Percentiles rank a stretch among this genome's conserved stretches.
These are phyloP conservation scores for Priceomyces castillae DNA, from an alignment of 805 yeast species.

Conservation along the genomic window DNA sequence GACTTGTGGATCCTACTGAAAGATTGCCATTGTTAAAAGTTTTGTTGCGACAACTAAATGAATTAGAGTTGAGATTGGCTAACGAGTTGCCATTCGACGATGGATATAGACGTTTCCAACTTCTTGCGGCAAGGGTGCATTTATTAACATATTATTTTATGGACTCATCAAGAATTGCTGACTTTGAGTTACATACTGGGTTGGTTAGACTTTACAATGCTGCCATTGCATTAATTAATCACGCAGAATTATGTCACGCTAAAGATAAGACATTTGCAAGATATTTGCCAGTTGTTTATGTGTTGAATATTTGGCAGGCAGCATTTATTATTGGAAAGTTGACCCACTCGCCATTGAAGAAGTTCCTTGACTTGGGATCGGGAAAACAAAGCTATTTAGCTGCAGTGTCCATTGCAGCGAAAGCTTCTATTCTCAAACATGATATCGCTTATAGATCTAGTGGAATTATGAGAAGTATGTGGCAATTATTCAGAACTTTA, in stretches of 20 bases:
- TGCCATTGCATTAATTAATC: slow-evolving; percentile 66
- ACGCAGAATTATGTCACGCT: slow-evolving; percentile 59
- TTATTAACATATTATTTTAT: slow-evolving; percentile 77
- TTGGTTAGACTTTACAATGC: slow-evolving; percentile 77
- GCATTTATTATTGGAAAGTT: slow-evolving; percentile 79
- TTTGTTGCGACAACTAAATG: slow-evolving; percentile 69
- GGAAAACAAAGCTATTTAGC: slow-evolving; percentile 69
- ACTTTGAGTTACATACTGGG: slow-evolving; percentile 67
- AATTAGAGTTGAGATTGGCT: slow-evolving; percentile 58
- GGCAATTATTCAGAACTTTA: slow-evolving; percentile 79
- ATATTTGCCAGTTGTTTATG: slow-evolving; percentile 80
- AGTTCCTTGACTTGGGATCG: slow-evolving; percentile 61
- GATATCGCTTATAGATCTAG: slow-evolving; percentile 92
- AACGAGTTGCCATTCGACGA: slow-evolving; percentile 47
- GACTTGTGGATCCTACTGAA: slow-evolving; percentile 65
- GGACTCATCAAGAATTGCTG: slow-evolving; percentile 52
- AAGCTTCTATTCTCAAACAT: slow-evolving; percentile 83
- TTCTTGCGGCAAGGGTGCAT: slow-evolving; percentile 77
- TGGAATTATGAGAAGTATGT: slow-evolving; percentile 90
- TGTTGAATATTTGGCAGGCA: slow-evolving; percentile 87
- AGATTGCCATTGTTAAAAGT: slow-evolving; percentile 72
- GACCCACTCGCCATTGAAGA: slow-evolving; percentile 68
- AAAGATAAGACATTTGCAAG: slow-evolving; percentile 62
- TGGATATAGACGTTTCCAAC: slow-evolving; percentile 64
- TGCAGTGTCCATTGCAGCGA: slow-evolving; percentile 66